Evolutionary conservation across 208 protist genomes (phyloP).

Genomic region (Paratrypanosoma confusum): DNA sequence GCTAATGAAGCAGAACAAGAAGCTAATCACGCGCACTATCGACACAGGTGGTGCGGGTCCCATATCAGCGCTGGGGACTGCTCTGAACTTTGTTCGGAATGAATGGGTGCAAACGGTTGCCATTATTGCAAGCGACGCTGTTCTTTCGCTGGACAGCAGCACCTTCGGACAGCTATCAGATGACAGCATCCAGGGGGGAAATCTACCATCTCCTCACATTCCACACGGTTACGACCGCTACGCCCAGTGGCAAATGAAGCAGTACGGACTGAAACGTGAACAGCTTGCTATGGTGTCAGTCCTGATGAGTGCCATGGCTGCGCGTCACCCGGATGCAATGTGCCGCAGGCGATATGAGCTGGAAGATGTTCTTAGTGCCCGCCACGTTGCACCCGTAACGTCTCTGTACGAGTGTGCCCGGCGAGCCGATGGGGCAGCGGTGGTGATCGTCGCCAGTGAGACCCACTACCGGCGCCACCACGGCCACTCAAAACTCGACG

Average conservation of each 20-base stretch:
- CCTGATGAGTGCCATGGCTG: conserved; percentile 49
- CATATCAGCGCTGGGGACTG: conserved; percentile 37
- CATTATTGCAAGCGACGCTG: conserved; percentile 51
- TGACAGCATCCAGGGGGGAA: conserved; percentile 18
- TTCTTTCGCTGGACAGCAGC: conserved; percentile 14
- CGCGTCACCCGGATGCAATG: conserved; percentile 57
- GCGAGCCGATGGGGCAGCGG: conserved; percentile 52
- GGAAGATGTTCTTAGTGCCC: conserved; percentile 28
- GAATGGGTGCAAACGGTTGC: conserved; percentile 27
- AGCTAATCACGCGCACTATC: conserved; percentile 42
- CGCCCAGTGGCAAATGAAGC: conserved; percentile 63
- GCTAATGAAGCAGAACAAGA: conserved; percentile 18
- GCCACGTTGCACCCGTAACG: conserved; percentile 39
- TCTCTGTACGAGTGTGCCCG: conserved; percentile 50
- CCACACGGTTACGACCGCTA: conserved; percentile 61
- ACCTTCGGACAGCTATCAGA: conserved; percentile 25
- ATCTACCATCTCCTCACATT: conserved; percentile 39
- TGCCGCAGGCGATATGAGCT: conserved; percentile 25
- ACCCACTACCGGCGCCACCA: conserved; percentile 24
- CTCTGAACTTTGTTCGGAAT: conserved; percentile 29
- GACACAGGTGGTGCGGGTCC: conserved; percentile 63
- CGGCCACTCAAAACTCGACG: conserved; percentile 4
- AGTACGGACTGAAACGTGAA: conserved; percentile 47
- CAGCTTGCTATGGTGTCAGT: conserved; percentile 70
- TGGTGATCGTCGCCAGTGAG: conserved; percentile 43